Evolutionary conservation across 768 basidiomycete species (phyloP).

Genomic region (Boletus subparvulus): DNA sequence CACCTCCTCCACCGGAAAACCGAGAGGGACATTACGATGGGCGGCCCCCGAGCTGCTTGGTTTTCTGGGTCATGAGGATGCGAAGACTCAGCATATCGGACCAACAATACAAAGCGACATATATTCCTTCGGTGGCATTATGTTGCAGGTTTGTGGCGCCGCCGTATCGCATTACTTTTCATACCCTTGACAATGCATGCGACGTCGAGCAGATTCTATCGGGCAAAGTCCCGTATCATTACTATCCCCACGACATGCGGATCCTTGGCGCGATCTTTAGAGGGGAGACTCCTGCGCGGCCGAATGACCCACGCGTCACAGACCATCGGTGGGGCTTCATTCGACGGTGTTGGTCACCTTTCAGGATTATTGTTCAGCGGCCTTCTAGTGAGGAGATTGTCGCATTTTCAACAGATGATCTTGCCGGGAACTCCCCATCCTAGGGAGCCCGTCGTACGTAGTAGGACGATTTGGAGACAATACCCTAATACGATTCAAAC

Average conservation of each 20-base stretch:
- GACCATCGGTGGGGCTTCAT: slow-evolving; percentile 7
- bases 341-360: slow-evolving; percentile 4
- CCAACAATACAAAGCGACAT: slow-evolving; percentile 7
- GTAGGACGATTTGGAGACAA: background rate
- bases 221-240: background rate
- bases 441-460: background rate
- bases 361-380: background rate
- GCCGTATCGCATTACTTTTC: background rate
- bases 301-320: background rate
- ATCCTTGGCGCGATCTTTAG: background rate
- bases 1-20: background rate
- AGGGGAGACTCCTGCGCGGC: background rate
- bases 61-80: slow-evolving; percentile 12
- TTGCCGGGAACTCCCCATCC: background rate
- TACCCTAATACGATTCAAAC: background rate
- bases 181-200: background rate
- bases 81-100: background rate
- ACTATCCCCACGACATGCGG: background rate
- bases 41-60: slow-evolving; percentile 42
- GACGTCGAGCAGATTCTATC: slow-evolving; percentile 7
- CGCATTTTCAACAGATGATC: background rate
- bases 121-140: slow-evolving; percentile 32
- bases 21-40: slow-evolving; percentile 35
- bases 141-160: slow-evolving; percentile 15
- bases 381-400: slow-evolving; percentile 4